Evolutionary conservation across 257 asterid genomes (phyloP).

Genomic region (Solanum pinnatisectum): DNA sequence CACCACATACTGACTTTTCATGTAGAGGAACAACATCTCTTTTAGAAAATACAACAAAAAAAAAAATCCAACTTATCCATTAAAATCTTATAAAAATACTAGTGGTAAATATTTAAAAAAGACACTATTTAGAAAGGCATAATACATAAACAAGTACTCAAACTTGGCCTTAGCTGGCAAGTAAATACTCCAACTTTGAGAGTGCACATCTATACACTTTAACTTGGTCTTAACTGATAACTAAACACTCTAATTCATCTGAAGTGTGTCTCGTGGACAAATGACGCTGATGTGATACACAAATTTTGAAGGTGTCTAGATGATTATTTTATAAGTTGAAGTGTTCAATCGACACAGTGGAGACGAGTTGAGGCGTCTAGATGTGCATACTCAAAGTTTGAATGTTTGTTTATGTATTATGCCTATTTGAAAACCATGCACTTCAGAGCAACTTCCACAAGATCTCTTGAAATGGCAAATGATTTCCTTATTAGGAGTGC

Average conservation of each 20-base stretch:
- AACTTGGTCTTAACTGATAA: no score
- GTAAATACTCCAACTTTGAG: background rate
- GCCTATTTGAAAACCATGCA: background rate
- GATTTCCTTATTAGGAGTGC: background rate
- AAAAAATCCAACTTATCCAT: background rate
- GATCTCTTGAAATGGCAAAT: background rate
- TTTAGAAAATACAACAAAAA: no score
- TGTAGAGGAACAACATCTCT: background rate
- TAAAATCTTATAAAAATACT: background rate
- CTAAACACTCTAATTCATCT: background rate
- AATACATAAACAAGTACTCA: background rate
- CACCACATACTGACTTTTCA: background rate
- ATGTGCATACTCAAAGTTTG: background rate
- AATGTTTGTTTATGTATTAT: background rate
- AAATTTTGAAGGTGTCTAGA: background rate
- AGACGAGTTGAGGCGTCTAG: background rate
- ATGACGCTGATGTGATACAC: background rate
- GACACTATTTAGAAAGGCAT: background rate
- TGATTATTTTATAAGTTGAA: background rate
- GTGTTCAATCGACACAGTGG: background rate
- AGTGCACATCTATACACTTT: fast-evolving
- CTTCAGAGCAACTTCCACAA: background rate
- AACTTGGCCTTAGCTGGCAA: background rate
- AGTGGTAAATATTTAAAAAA: background rate
- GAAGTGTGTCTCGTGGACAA: background rate